A percentile compares a stretch with the other conserved stretches of the same genome.
phyloP scores from a whole-genome alignment of 495 filamentous ascomycete species.

The Apiosordaria backusii region DNA sequence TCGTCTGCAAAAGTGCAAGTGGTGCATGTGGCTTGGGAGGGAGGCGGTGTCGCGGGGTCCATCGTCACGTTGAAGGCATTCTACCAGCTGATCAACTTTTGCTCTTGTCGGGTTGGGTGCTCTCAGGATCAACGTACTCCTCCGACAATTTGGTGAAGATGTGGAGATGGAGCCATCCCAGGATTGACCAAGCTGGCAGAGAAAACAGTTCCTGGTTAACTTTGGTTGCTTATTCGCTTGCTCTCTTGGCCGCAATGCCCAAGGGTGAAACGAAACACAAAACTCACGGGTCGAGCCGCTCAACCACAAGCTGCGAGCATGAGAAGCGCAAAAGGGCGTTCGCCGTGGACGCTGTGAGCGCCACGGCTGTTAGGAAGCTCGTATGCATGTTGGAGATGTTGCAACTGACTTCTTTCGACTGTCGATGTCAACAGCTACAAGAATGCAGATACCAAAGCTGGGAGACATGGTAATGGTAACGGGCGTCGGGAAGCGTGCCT shows the following conservation, averaged over 20 bases:
- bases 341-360: neutral
- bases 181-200: slow-evolving; percentile 26
- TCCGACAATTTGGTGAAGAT: slow-evolving; percentile 29
- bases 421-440: neutral
- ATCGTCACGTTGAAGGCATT: slow-evolving; percentile 36
- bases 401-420: neutral
- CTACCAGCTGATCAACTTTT: neutral
- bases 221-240: neutral
- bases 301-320: slow-evolving; percentile 12
- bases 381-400: neutral
- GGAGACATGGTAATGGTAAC: too few species aligned
- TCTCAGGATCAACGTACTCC: slow-evolving; percentile 9
- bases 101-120: neutral
- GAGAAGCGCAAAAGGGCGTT: slow-evolving; percentile 11
- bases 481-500: neutral
- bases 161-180: slow-evolving; percentile 21
- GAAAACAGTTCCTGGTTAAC: neutral
- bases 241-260: neutral
- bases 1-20: slow-evolving; percentile 37
- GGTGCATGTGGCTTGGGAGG: slow-evolving; percentile 32
- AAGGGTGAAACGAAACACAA: neutral
- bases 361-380: neutral
- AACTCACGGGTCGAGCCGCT: slow-evolving; percentile 10
- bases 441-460: neutral
- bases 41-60: slow-evolving; percentile 29